Evolutionary conservation across 768 basidiomycete species (phyloP).

Genomic region (Omphalotus guepiniiformis): DNA sequence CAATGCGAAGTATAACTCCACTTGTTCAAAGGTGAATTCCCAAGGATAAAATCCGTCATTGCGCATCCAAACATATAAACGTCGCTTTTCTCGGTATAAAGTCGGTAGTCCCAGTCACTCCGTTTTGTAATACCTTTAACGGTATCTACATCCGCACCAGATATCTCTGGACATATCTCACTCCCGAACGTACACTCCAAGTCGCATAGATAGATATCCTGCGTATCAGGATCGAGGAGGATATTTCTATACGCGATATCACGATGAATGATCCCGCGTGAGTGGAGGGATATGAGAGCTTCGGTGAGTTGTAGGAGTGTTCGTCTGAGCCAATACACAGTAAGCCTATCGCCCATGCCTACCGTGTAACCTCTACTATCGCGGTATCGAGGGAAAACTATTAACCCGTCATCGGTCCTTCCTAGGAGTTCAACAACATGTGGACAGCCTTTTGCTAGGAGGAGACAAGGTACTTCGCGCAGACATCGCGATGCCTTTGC

Average conservation of each 20-base stretch:
- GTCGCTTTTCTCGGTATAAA: slow-evolving; percentile 13
- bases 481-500: neutral
- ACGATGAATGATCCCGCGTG: slow-evolving; percentile 6
- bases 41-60: slow-evolving; percentile 11
- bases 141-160: no score
- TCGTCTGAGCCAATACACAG: neutral
- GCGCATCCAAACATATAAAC: slow-evolving; percentile 11
- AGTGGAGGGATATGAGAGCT: slow-evolving; percentile 8
- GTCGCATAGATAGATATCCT: slow-evolving; percentile 9
- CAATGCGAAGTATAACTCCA: slow-evolving; percentile 8
- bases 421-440: slow-evolving; percentile 10
- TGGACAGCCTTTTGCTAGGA: slow-evolving; percentile 7
- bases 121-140: no score
- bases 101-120: neutral
- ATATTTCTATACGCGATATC: slow-evolving; percentile 6
- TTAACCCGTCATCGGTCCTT: slow-evolving; percentile 8
- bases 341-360: neutral
- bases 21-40: neutral
- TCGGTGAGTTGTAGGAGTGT: slow-evolving; percentile 6
- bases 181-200: slow-evolving; percentile 10
- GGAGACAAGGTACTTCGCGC: slow-evolving; percentile 7
- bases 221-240: neutral
- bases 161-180: slow-evolving; percentile 8
- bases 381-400: slow-evolving; percentile 8
- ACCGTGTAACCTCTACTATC: no score